Evolutionary conservation across 2,329 filamentous ascomycete genomes (phyloP).

Genomic region (Trichoderma semiorbis): DNA sequence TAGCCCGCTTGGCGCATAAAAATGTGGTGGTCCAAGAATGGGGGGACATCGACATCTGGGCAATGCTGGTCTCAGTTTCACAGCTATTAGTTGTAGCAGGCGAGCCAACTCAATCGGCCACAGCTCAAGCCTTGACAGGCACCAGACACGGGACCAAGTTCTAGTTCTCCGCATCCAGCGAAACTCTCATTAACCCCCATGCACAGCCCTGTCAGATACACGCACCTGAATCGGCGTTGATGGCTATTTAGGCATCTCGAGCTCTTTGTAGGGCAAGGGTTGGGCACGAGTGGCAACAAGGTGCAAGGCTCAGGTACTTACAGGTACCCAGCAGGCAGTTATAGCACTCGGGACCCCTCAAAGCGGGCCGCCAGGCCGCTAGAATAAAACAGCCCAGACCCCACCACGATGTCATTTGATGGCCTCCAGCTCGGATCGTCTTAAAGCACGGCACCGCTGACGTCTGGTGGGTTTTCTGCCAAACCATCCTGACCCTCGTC

Average conservation of each 20-base stretch:
- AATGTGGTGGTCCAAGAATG: not conserved
- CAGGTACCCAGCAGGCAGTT: not conserved
- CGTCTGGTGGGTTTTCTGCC: constrained; percentile 4
- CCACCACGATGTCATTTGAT: constrained; percentile 24
- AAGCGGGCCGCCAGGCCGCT: constrained; percentile 15
- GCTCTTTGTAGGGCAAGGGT: not conserved
- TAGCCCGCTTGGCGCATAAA: not conserved
- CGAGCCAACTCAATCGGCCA: not conserved
- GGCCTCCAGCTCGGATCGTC: not conserved
- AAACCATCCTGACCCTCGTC: not conserved
- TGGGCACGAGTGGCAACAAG: constrained; percentile 14
- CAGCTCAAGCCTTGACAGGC: not conserved
- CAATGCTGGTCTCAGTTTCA: not conserved
- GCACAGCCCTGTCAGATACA: not conserved
- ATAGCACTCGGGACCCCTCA: constrained; percentile 16
- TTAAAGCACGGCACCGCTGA: constrained; percentile 10
- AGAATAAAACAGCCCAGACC: not conserved
- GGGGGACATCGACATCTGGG: not conserved
- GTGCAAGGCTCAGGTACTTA: not conserved
- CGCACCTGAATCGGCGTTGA: not conserved
- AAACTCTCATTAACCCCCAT: not conserved
- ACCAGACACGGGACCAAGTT: not conserved
- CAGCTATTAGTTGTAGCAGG: not conserved
- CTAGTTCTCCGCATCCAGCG: not conserved
- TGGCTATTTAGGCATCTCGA: not conserved